Conservation (phyloP, 371 early-diverging fungal genomes). For the Thermomucor indicae-seudaticae region DNA sequence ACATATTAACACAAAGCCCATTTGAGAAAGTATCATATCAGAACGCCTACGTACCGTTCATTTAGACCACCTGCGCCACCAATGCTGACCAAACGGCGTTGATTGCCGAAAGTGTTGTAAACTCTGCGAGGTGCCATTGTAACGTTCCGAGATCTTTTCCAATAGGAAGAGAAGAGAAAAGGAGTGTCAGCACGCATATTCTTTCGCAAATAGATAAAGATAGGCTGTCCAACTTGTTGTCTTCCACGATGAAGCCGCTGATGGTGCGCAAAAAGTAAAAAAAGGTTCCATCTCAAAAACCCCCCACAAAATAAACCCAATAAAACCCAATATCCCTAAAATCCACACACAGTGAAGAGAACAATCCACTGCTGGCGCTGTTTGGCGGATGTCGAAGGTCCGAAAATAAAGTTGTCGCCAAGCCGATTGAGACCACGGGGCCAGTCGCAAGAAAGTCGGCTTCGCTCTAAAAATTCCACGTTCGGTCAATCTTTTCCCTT, state of each 20-base stretch:
- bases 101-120: slow-evolving; percentile 4
- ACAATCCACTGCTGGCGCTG: no score
- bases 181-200: slow-evolving; percentile 10
- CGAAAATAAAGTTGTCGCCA: no score
- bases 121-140: slow-evolving; percentile 14
- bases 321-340: neutral
- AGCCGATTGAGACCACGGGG: no score
- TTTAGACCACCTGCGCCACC: slow-evolving; percentile 34
- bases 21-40: neutral
- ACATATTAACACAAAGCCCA: neutral
- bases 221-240: slow-evolving; percentile 10
- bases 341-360: no score
- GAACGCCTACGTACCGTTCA: slow-evolving; percentile 28
- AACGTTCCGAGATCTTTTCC: neutral
- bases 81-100: slow-evolving; percentile 7
- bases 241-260: no score
- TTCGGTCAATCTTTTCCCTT: no score
- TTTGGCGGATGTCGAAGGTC: no score
- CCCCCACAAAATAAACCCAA: neutral
- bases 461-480: no score
- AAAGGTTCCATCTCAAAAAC: neutral
- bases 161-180: neutral
- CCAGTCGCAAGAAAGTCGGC: no score
- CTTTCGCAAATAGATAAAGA: neutral
- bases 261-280: slow-evolving; percentile 1